Base-by-base conservation (phyloP, 1,284 basidiomycete genomes). In the Microbotryomycetes sp. region DNA sequence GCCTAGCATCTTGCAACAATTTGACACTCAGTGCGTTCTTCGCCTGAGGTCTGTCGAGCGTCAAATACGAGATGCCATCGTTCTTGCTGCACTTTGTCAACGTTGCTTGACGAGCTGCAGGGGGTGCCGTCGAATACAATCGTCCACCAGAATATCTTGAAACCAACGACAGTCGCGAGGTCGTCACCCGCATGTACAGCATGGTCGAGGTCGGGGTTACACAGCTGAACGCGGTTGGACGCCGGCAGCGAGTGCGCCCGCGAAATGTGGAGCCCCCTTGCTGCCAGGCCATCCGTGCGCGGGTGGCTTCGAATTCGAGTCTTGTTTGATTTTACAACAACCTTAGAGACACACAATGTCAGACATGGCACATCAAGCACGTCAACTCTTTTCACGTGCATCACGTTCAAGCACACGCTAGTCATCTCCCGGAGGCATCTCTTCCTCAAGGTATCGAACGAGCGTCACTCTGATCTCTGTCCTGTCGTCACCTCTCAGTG, bases 391-490 rank as follows among this genome's bases (percentile, higher is more conserved):
- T n/a, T n/a, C 36, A 42, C 36, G 36, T 42, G 19, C 36, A 42
- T 42, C n/a, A 42, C 19, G 12, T 42, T 19, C 36, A 12, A 42
- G 36, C 36, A 42, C 19, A 12, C 36, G 36, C 36, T 53, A 64
- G 14, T 68, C 68, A 36, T 68, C 68, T 4, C 64, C 69, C 0
- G 63, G 45, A 1, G 56, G 64, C 25, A 77, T 76, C 57, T 98
- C 93, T 76, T 99, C 96, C 74, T 99, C 94, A 66, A 98, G 78
- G 74, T 94, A 88, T 74, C 92, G 89, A 62, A 96, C 78, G 65
- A 99, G 79, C 64, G 84, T 86, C 58, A 99, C 93, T 57, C 88
- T 83, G 67, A 99, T 87, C 77, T 97, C 93, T 12, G 96, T 98
- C 63, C 81, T 84, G 71, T 97, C 94, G 74, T 97, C 94, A 1